Evolutionary conservation across 352 stramenopile genomes (phyloP).

Genomic region (Peronosclerospora sorghi): DNA sequence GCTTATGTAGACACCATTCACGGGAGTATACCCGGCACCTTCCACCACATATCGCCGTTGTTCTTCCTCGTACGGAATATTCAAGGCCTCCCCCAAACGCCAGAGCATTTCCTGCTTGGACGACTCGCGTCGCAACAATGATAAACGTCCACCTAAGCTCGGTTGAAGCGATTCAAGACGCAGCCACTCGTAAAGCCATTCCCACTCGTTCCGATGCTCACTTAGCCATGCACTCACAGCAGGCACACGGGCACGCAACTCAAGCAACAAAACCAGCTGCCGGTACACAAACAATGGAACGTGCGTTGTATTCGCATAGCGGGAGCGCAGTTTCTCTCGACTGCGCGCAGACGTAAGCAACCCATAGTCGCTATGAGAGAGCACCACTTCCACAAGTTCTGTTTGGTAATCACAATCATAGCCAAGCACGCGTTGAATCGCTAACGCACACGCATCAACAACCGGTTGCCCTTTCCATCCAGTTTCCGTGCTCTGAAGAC

Average conservation of each 20-base stretch:
- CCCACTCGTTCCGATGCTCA: conserved; percentile 45
- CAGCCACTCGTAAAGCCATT: conserved; percentile 85
- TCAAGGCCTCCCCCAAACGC: conserved; percentile 48
- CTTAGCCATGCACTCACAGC: conserved; percentile 44
- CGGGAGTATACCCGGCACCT: conserved; percentile 76
- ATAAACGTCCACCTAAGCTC: conserved; percentile 54
- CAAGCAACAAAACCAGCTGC: conserved; percentile 56
- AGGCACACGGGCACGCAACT: conserved; percentile 56
- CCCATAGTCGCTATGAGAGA: conserved; percentile 54
- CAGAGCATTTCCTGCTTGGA: conserved; percentile 66
- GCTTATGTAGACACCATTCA: conserved; percentile 93
- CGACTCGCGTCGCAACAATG: conserved; percentile 51
- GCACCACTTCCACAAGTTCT: conserved; percentile 56
- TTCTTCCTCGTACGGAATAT: conserved; percentile 57
- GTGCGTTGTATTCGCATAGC: conserved; percentile 56
- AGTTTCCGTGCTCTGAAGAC: conserved; percentile 69
- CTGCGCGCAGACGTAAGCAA: conserved; percentile 57
- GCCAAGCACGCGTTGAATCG: conserved; percentile 49
- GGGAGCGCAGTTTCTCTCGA: conserved; percentile 48
- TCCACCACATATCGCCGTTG: conserved; percentile 83
- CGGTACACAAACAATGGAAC: conserved; percentile 74
- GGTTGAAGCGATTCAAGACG: conserved; percentile 75
- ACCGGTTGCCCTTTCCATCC: conserved; percentile 81
- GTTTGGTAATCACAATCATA: conserved; percentile 49
- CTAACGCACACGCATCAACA: conserved; percentile 58